A percentile compares a stretch with the other conserved stretches of the same genome.
These are phyloP conservation scores for Solanum arcanum DNA, from an alignment of 257 asterid species.

Conservation along the genomic window DNA sequence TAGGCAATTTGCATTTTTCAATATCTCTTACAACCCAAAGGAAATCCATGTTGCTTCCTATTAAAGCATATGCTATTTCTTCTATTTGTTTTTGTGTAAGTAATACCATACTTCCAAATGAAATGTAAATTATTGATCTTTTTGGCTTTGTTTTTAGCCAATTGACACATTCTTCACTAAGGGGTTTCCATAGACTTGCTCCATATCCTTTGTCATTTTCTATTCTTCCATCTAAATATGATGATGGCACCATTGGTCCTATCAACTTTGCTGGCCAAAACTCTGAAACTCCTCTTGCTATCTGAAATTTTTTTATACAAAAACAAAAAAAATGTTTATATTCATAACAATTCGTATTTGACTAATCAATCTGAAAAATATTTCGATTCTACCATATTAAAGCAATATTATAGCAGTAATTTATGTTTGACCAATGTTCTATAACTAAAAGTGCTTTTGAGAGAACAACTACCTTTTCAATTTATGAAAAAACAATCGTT, in stretches of 20 bases:
- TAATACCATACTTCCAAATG: constrained; percentile 69
- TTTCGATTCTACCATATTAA: not conserved
- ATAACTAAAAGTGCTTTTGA: not conserved
- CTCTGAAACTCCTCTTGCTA: constrained; percentile 25
- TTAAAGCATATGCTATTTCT: constrained; percentile 34
- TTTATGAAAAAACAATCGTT: not conserved
- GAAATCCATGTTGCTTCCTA: constrained; percentile 17
- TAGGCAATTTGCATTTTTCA: constrained; percentile 32
- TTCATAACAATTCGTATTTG: not conserved
- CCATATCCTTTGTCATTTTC: constrained; percentile 61
- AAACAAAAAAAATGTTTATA: not conserved
- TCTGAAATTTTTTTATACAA: constrained; percentile 9
- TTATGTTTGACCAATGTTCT: not conserved
- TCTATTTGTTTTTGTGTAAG: constrained; percentile 38
- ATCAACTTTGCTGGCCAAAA: constrained; percentile 47
- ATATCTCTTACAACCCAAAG: constrained; percentile 58
- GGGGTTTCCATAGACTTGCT: constrained; percentile 69
- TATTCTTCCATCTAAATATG: constrained; percentile 48
- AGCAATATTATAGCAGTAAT: not conserved
- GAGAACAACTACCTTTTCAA: not conserved
- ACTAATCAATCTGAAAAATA: not conserved
- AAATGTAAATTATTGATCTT: constrained; percentile 42
- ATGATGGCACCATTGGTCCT: constrained; percentile 67
- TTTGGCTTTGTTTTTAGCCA: constrained; percentile 48
- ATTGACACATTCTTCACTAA: constrained; percentile 26